phyloP scores from a whole-genome alignment of 768 basidiomycete genomes.

The Suillus occidentalis region DNA sequence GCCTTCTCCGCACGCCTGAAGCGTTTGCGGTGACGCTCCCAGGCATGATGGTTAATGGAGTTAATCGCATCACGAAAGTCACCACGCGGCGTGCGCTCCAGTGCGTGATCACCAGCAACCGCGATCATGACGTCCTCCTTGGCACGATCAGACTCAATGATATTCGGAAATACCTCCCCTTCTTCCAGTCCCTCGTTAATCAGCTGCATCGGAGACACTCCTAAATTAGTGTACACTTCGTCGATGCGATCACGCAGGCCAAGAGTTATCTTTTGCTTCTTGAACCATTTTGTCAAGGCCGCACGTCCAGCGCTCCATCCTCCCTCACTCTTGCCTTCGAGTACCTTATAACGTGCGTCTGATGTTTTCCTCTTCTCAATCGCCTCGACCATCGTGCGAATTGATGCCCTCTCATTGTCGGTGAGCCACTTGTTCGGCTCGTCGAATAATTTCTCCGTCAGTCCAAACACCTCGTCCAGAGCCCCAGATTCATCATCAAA shows the following conservation, averaged over 20 bases:
- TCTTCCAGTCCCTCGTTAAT: background rate
- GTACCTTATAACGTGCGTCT: background rate
- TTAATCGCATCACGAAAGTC: background rate
- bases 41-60: background rate
- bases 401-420: background rate
- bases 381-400: background rate
- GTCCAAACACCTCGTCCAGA: background rate
- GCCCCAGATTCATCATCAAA: background rate
- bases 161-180: no score
- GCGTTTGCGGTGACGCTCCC: constrained; percentile 10
- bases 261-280: background rate
- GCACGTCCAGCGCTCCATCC: background rate
- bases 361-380: background rate
- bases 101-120: background rate
- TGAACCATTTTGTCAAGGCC: background rate
- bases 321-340: background rate
- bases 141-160: no score
- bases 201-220: background rate
- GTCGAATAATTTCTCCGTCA: background rate
- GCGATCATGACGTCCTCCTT: background rate
- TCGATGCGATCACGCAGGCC: background rate
- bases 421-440: background rate
- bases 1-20: background rate
- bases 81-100: background rate
- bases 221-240: background rate